phyloP scores from a whole-genome alignment of 257 asterid species.

The Fraxinus pennsylvanica region DNA sequence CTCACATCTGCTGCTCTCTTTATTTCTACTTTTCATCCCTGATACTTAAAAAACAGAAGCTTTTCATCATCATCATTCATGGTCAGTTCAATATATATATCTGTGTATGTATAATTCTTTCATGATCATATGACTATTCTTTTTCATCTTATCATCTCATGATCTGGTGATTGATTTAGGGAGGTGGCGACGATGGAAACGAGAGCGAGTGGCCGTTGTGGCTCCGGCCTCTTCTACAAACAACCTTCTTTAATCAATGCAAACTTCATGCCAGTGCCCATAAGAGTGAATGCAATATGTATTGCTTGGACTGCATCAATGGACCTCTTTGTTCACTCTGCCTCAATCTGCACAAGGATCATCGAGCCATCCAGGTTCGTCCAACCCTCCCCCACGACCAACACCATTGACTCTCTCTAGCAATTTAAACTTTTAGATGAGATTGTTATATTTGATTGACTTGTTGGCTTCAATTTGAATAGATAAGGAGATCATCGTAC shows the following conservation, averaged over 20 bases:
- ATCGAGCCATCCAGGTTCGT: constrained; percentile 64
- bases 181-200: constrained; percentile 5
- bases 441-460: no score
- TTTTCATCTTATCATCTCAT: no score
- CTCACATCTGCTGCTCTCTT: not conserved
- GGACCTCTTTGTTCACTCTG: constrained; percentile 82
- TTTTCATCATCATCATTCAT: not conserved
- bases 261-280: constrained; percentile 78
- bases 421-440: no score
- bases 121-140: not conserved
- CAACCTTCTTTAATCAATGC: constrained; percentile 75
- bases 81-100: not conserved
- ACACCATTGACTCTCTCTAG: no score
- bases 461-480: no score
- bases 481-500: constrained; percentile 34
- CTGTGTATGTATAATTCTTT: not conserved
- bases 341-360: constrained; percentile 65
- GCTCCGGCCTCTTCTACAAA: constrained; percentile 66
- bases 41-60: not conserved
- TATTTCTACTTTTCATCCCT: not conserved
- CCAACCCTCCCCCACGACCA: no score
- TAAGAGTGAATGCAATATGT: constrained; percentile 93
- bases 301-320: constrained; percentile 71
- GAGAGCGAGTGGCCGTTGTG: constrained; percentile 58
- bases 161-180: not conserved